A percentile compares a stretch with the other conserved stretches of the same genome.
phyloP scores from a whole-genome alignment of 2,329 filamentous ascomycete species.

The Hortaea sp. region DNA sequence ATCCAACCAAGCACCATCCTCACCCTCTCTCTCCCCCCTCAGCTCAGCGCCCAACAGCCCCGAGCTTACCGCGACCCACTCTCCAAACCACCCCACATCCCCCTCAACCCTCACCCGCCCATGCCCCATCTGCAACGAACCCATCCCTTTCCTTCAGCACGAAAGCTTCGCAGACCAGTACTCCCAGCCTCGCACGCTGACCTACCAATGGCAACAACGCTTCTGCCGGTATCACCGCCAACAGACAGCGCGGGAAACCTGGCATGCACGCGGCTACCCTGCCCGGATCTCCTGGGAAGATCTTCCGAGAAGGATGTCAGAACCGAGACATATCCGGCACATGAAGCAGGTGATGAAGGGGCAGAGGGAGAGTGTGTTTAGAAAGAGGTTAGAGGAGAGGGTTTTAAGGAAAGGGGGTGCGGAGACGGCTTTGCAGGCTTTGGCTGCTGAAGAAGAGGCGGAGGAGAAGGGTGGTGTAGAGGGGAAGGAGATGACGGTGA shows the following conservation, averaged over 20 bases:
- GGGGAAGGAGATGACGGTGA: slow-evolving; percentile 2
- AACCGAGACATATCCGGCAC: slow-evolving; percentile 8
- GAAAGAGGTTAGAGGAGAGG: slow-evolving; percentile 13
- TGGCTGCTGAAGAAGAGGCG: slow-evolving; percentile 4
- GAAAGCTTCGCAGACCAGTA: slow-evolving; percentile 23
- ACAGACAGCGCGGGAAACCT: slow-evolving; percentile 16
- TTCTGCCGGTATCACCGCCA: slow-evolving; percentile 26
- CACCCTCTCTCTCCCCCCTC: background rate
- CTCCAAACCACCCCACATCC: background rate
- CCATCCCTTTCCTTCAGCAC: slow-evolving; percentile 11
- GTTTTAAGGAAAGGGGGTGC: slow-evolving; percentile 11
- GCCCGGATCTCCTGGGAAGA: slow-evolving; percentile 22
- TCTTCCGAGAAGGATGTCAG: slow-evolving; percentile 16
- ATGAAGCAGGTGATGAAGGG: slow-evolving; percentile 16
- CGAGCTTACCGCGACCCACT: background rate
- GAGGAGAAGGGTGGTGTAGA: slow-evolving; percentile 1
- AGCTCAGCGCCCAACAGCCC: background rate
- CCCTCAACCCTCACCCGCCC: background rate
- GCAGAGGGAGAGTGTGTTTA: slow-evolving; percentile 14
- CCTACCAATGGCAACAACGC: slow-evolving; percentile 21
- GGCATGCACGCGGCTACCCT: slow-evolving; percentile 23
- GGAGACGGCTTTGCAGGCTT: slow-evolving; percentile 10
- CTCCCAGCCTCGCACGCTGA: slow-evolving; percentile 13
- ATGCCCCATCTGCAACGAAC: slow-evolving; percentile 18
- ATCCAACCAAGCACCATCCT: background rate